Evolutionary conservation across 2,329 filamentous ascomycete genomes (phyloP), one percentile per base, ranked within the genome.

Genomic region (Phaeosphaeriaceae sp.): DNA sequence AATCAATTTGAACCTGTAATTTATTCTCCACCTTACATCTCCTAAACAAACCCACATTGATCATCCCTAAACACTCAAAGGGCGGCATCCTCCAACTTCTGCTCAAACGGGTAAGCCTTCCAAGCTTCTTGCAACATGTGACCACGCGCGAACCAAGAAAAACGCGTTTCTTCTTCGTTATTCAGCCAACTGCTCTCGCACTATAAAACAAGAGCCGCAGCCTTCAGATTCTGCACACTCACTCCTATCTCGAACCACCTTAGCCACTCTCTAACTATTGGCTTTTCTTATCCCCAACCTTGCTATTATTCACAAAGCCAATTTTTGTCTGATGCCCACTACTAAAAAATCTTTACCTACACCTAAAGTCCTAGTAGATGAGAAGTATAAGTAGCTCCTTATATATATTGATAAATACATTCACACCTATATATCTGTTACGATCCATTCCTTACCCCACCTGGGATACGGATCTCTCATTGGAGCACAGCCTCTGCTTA

Each of bases 381-480:
- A 52, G 3, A 41, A 54, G 17, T 43, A 67, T 18, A 50, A 49
- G 18, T 36, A 43, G 0, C 64, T 74, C 36, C 63, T 73, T 53
- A 50, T 45, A 6, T 63, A 60, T 11, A 57, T 74, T 44, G 68
- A 70, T 35, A 32, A 48, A 7, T 72, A 64, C 28, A 70, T 73
- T 3, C 41, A 71, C 46, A 48, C 56, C 6, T 74, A 74, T 53
- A 74, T 74, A 71, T 68, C 66, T n/a, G n/a, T n/a, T n/a, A n/a
- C n/a, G n/a, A n/a, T n/a, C n/a, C n/a, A n/a, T n/a, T n/a, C n/a
- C n/a, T n/a, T n/a, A n/a, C n/a, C n/a, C n/a, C n/a, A n/a, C n/a
- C n/a, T n/a, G n/a, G n/a, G n/a, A n/a, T n/a, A n/a, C n/a, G n/a
- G n/a, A n/a, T n/a, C n/a, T n/a, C n/a, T n/a, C n/a, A n/a, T n/a